Conservation (phyloP, 495 filamentous ascomycete genomes). For the Geopyxis carbonaria region DNA sequence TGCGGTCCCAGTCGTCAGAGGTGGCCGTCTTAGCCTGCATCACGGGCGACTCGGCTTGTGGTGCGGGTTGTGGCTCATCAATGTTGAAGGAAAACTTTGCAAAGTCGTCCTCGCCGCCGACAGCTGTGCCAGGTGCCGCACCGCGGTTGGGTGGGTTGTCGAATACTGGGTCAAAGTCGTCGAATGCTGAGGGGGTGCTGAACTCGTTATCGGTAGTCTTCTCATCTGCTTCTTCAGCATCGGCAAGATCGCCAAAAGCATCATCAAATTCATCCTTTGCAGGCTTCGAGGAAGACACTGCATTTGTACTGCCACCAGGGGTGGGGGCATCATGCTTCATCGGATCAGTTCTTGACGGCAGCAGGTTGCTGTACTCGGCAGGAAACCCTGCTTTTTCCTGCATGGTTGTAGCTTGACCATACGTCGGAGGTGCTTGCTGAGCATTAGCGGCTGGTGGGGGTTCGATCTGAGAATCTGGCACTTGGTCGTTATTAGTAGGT, state of each 20-base stretch:
- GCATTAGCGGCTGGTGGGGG: constrained; percentile 37
- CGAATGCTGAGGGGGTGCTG: constrained; percentile 37
- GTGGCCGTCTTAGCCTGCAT: constrained; percentile 25
- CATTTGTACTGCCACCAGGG: constrained; percentile 18
- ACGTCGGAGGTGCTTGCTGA: constrained; percentile 49
- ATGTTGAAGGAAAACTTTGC: constrained; percentile 26
- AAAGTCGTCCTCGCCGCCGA: constrained; percentile 35
- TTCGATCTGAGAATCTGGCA: constrained; percentile 2
- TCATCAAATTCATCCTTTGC: constrained; percentile 58
- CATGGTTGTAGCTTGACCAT: constrained; percentile 31
- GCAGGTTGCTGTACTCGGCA: constrained; percentile 44
- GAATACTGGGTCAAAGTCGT: constrained; percentile 48
- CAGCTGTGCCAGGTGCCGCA: constrained; percentile 26
- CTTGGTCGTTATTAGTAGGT: constrained; percentile 12
- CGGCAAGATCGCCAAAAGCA: constrained; percentile 64
- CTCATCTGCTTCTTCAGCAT: constrained; percentile 79
- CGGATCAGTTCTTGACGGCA: constrained; percentile 49
- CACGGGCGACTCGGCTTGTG: constrained; percentile 19
- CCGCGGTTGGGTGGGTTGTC: constrained; percentile 35
- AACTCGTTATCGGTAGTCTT: constrained; percentile 59
- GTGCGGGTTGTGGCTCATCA: constrained; percentile 5
- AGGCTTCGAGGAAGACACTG: constrained; percentile 17
- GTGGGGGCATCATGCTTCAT: constrained; percentile 26
- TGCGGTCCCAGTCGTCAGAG: constrained; percentile 83
- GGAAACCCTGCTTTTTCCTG: constrained; percentile 35